Percentiles rank a stretch among this genome's conserved stretches.
Evolutionary conservation across 805 yeast species (phyloP).

Genomic region (Metschnikowia picachoensis): DNA sequence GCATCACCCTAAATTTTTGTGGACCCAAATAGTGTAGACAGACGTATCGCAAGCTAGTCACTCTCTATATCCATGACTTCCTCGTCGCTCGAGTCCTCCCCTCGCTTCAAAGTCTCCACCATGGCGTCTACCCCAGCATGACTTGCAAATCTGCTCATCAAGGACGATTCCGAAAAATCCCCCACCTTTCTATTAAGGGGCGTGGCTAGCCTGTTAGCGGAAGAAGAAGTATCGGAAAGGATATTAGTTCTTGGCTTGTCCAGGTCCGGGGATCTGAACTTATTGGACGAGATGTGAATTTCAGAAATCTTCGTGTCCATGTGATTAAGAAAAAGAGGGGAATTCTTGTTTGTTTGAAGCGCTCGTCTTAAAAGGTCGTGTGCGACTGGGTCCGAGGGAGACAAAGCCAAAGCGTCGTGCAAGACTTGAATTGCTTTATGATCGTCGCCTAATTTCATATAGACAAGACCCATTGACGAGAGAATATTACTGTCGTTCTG

Average conservation of each 20-base stretch:
- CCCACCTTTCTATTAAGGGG: constrained; percentile 21
- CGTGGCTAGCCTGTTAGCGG: constrained; percentile 20
- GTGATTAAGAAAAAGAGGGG: constrained; percentile 11
- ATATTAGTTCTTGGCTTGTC: not conserved
- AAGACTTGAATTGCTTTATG: constrained; percentile 69
- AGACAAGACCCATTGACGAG: constrained; percentile 80
- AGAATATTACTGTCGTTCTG: constrained; percentile 67
- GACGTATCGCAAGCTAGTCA: constrained; percentile 28
- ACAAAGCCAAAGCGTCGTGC: constrained; percentile 75
- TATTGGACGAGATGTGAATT: constrained; percentile 1
- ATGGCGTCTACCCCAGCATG: constrained; percentile 28
- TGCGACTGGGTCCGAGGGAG: constrained; percentile 82
- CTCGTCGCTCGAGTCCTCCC: constrained; percentile 50
- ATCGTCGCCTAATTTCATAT: constrained; percentile 63
- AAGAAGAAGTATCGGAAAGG: constrained; percentile 8
- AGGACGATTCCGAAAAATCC: constrained; percentile 2
- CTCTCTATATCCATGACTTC: constrained; percentile 59
- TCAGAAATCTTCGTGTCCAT: constrained; percentile 14
- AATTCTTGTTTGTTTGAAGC: constrained; percentile 49
- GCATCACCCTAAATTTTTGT: not conserved
- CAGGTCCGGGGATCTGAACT: not conserved
- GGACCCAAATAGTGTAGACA: too few relatives aligned
- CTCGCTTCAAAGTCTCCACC: constrained; percentile 40
- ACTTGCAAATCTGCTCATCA: not conserved
- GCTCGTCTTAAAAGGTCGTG: constrained; percentile 79